A percentile compares a stretch with the other conserved stretches of the same genome.
Conservation (phyloP, 345 rosid species). For the Brassica carinata region DNA sequence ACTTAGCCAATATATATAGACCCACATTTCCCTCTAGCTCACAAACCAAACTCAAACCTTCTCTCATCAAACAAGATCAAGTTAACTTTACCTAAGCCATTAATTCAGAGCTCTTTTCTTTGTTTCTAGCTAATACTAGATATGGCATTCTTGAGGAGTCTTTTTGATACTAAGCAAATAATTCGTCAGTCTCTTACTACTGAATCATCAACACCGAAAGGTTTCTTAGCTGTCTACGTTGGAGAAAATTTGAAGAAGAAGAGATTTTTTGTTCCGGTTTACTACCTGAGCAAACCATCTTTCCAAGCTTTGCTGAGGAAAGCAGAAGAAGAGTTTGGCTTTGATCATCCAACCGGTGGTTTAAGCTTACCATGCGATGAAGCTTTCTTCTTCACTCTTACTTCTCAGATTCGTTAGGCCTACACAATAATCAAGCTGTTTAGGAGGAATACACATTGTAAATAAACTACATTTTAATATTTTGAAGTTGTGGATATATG, state of each 20-base stretch:
- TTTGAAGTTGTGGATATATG: neutral
- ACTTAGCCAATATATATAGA: constrained; percentile 21
- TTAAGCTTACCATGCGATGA: constrained; percentile 48
- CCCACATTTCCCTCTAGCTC: constrained; percentile 22
- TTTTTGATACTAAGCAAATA: constrained; percentile 31
- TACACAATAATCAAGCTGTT: neutral
- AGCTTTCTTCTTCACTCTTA: constrained; percentile 44
- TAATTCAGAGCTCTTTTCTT: neutral
- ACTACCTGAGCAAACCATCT: constrained; percentile 41
- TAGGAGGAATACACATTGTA: constrained; percentile 19
- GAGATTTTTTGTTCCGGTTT: constrained; percentile 46
- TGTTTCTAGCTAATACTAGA: constrained; percentile 3
- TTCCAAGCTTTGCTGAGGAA: constrained; percentile 45
- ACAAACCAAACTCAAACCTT: constrained; percentile 33
- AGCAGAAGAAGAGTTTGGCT: constrained; percentile 54
- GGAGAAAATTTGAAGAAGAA: constrained; percentile 45
- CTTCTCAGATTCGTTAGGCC: constrained; percentile 36
- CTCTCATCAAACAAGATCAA: constrained; percentile 24
- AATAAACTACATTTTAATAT: neutral
- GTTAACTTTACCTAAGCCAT: neutral
- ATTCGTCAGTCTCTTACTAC: constrained; percentile 19
- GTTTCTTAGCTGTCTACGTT: constrained; percentile 46
- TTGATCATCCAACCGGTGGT: constrained; percentile 45
- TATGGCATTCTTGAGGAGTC: constrained; percentile 33
- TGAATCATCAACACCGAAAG: constrained; percentile 46